Evolutionary conservation across 306 rosid species (phyloP), one percentile per base, ranked within the genome.

Genomic region (Rosa multiflora): DNA sequence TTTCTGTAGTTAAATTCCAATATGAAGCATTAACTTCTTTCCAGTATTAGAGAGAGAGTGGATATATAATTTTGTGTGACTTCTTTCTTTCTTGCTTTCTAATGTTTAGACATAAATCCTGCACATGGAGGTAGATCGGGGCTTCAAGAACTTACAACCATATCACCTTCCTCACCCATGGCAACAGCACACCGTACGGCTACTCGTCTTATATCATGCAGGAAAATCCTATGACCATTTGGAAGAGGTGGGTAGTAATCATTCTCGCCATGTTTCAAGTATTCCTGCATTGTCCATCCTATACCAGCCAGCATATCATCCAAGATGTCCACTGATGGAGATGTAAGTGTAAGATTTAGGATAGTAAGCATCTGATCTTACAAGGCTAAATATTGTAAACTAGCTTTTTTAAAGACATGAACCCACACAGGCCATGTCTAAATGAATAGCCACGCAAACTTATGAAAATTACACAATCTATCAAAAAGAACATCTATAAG

Each of bases 91-190:
- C 51, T 15, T 42, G 7, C 10, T 62, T 70, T 67, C 58, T 6
- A 44, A 77, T 78, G 53, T 49, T 42, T 44, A 44, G 29, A 9
- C 80, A 72, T 51, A 23, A 64, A 55, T 53, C 42, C 42, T 49
- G 37, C 44, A 67, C 76, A 74, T 67, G 18, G 66, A 71, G 61
- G 67, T 4, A 74, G 66, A 77, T 79, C n/a, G 77, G 82, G 83
- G 88, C 26, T 86, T 81, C 63, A 74, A 78, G 76, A 86, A 93
- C 99, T 95, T 90, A 91, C 98, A 84, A 95, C 93, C 81, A 95
- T 88, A 83, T 95, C 99, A 68, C 94, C 98, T 86, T 93, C 99
- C 90, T 95, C 99, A 13, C 98, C 98, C 98, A 95, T 93, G 82
- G 99, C 99, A 83, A 95, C 98, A 20, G 97, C 93, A 86, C 91